These are phyloP conservation scores for Pisolithus microcarpus DNA, from an alignment of 768 basidiomycete species.

Conservation along the genomic window DNA sequence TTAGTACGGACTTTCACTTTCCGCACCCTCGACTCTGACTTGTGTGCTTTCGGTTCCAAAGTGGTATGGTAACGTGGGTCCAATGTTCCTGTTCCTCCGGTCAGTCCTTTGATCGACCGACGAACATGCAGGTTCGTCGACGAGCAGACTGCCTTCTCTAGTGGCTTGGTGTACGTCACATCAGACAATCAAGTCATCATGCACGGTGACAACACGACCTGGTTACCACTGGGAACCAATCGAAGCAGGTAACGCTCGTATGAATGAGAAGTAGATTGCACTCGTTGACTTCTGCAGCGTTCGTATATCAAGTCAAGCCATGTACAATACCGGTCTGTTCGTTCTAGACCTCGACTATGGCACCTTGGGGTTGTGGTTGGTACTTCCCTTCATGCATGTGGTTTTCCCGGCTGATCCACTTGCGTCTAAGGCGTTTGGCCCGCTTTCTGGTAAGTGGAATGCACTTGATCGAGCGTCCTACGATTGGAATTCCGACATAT, in stretches of 20 bases:
- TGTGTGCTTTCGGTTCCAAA: conserved; percentile 20
- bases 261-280: conserved; percentile 1
- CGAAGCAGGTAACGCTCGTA: conserved; percentile 47
- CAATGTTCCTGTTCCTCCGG: background rate
- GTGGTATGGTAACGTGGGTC: conserved; percentile 67
- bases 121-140: conserved; percentile 52
- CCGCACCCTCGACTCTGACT: conserved; percentile 9
- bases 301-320: conserved; percentile 58
- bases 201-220: conserved; percentile 66
- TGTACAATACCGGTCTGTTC: conserved; percentile 74
- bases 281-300: conserved; percentile 41
- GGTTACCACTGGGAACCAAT: conserved; percentile 43
- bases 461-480: background rate
- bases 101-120: background rate
- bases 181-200: conserved; percentile 59
- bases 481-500: background rate
- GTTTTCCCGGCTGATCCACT: background rate
- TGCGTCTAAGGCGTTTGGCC: conserved; percentile 63
- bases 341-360: conserved; percentile 76
- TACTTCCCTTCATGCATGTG: background rate
- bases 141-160: conserved; percentile 41
- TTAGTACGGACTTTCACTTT: conserved; percentile 6
- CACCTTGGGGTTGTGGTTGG: conserved; percentile 83
- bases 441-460: conserved; percentile 55
- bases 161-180: conserved; percentile 50